These are phyloP conservation scores for Lentinus tigrinus DNA, from an alignment of 768 basidiomycete genomes.

Conservation along the genomic window DNA sequence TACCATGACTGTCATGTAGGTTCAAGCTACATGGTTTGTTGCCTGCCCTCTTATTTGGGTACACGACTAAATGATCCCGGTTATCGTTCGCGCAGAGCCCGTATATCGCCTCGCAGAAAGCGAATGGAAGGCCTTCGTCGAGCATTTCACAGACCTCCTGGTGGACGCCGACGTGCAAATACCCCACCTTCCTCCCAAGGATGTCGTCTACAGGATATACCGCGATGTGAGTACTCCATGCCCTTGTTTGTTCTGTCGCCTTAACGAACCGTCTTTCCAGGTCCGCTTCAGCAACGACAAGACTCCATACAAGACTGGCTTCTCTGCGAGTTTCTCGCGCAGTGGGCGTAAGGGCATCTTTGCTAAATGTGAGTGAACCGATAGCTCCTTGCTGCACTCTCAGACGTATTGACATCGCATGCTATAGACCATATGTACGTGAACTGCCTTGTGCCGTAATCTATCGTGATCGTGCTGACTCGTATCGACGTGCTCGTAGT, in stretches of 20 bases:
- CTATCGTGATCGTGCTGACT: background rate
- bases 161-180: constrained; percentile 78
- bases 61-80: too few species aligned
- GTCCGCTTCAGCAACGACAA: constrained; percentile 91
- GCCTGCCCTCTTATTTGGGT: too few species aligned
- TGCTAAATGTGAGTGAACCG: constrained; percentile 66
- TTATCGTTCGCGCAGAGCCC: constrained; percentile 49
- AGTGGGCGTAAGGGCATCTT: constrained; percentile 90
- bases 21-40: constrained; percentile 12
- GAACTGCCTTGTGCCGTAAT: background rate
- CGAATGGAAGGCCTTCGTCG: constrained; percentile 87
- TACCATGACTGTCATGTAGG: background rate
- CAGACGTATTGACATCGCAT: too few species aligned
- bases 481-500: background rate
- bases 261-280: constrained; percentile 36
- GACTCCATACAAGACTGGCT: constrained; percentile 87
- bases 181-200: constrained; percentile 86
- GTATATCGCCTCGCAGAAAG: constrained; percentile 80
- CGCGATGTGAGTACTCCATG: constrained; percentile 63
- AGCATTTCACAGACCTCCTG: constrained; percentile 64
- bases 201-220: constrained; percentile 90
- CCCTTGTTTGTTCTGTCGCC: background rate
- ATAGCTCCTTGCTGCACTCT: background rate
- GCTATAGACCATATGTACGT: constrained; percentile 62
- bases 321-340: constrained; percentile 84